Evolutionary conservation across 2,329 filamentous ascomycete genomes (phyloP).

Genomic region (Paecilomyces fulvus): DNA sequence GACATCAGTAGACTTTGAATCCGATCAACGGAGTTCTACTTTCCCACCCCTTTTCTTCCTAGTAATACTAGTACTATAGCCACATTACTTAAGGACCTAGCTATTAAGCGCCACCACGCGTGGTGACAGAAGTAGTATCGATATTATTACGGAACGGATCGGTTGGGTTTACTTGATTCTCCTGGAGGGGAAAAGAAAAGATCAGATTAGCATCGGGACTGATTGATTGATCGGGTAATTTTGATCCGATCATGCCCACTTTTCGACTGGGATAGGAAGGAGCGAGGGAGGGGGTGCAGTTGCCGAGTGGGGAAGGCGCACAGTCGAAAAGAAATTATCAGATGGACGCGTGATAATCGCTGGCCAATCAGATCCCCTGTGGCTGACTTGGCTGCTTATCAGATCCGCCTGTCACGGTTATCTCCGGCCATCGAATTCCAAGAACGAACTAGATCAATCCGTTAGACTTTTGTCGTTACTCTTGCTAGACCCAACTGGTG

Average conservation of each 20-base stretch:
- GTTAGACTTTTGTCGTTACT: too few relatives aligned
- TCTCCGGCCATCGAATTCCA: not conserved
- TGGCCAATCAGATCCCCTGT: not conserved
- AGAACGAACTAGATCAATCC: not conserved
- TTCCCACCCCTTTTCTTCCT: too few relatives aligned
- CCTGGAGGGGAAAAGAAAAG: too few relatives aligned
- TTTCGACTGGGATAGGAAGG: not conserved
- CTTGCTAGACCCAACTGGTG: not conserved
- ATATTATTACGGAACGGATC: too few relatives aligned
- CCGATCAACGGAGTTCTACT: too few relatives aligned
- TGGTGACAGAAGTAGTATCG: too few relatives aligned
- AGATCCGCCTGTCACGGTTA: not conserved
- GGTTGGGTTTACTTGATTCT: too few relatives aligned
- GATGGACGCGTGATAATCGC: not conserved
- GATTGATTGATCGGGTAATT: not conserved
- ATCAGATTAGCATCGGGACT: not conserved
- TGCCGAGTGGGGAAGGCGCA: not conserved
- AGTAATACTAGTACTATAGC: too few relatives aligned
- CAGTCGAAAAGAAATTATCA: not conserved
- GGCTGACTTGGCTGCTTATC: not conserved
- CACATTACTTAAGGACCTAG: too few relatives aligned
- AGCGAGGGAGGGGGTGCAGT: not conserved
- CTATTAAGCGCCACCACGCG: too few relatives aligned
- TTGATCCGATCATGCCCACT: not conserved
- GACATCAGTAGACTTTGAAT: too few relatives aligned